Evolutionary conservation across 805 yeast species (phyloP).

Genomic region (Saturnispora bothae): DNA sequence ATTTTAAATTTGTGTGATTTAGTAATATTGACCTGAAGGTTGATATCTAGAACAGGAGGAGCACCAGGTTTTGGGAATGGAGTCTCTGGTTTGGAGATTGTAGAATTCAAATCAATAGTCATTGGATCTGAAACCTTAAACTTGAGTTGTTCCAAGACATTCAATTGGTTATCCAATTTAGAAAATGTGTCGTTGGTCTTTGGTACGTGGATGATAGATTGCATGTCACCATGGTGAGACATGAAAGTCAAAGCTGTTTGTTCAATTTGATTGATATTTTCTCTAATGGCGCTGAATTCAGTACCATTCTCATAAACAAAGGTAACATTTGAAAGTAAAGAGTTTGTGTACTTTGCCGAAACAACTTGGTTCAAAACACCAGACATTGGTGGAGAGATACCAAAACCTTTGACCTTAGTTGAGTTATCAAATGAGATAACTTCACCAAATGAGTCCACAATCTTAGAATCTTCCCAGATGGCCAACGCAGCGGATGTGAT

Average conservation of each 20-base stretch:
- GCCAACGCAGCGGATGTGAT: slow-evolving; percentile 45
- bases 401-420: slow-evolving; percentile 24
- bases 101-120: slow-evolving; percentile 18
- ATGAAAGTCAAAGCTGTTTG: slow-evolving; percentile 32
- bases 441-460: slow-evolving; percentile 32
- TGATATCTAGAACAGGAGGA: slow-evolving; percentile 12
- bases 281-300: slow-evolving; percentile 22
- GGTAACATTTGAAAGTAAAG: slow-evolving; percentile 27
- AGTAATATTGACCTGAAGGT: slow-evolving; percentile 20
- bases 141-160: slow-evolving; percentile 16
- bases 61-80: slow-evolving; percentile 15
- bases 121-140: slow-evolving; percentile 25
- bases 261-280: slow-evolving; percentile 23
- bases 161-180: slow-evolving; percentile 17
- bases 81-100: slow-evolving; percentile 16
- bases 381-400: slow-evolving; percentile 29
- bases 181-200: slow-evolving; percentile 20
- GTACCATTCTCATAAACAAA: slow-evolving; percentile 32
- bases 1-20: slow-evolving; percentile 9
- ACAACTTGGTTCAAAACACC: slow-evolving; percentile 31
- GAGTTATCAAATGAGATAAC: slow-evolving; percentile 23
- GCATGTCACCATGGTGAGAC: slow-evolving; percentile 30
- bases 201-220: slow-evolving; percentile 22
- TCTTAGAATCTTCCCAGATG: slow-evolving; percentile 39
- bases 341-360: slow-evolving; percentile 26